These are phyloP conservation scores for Rhynchosporium secalis DNA, from an alignment of 2,329 filamentous ascomycete species.

Conservation along the genomic window DNA sequence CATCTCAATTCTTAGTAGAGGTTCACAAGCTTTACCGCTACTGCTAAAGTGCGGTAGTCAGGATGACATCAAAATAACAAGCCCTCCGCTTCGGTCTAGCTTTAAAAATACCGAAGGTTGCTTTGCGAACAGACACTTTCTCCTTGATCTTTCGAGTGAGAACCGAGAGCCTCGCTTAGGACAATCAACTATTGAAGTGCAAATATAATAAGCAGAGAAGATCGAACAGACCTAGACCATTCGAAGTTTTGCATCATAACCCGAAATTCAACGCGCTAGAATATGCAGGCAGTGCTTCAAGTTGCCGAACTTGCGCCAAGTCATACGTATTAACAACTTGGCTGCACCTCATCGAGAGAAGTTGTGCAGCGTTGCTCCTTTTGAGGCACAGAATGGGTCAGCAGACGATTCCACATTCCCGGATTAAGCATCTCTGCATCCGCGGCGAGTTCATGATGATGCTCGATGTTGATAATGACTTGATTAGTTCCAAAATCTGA, in stretches of 20 bases:
- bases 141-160: background rate
- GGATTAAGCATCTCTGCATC: slow-evolving; percentile 12
- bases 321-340: slow-evolving; percentile 11
- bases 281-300: slow-evolving; percentile 7
- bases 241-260: background rate
- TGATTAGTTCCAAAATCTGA: slow-evolving; percentile 4
- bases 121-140: background rate
- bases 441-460: background rate
- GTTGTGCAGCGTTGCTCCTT: background rate
- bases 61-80: background rate
- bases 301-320: background rate
- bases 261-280: background rate
- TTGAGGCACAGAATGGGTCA: slow-evolving; percentile 4
- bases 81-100: too few relatives aligned
- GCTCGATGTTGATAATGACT: slow-evolving; percentile 15
- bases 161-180: background rate
- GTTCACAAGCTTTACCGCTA: background rate
- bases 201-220: background rate
- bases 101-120: too few relatives aligned
- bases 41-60: background rate
- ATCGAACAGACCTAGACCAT: background rate
- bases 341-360: slow-evolving; percentile 4
- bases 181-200: background rate
- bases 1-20: background rate
- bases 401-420: slow-evolving; percentile 21